Conservation (phyloP, 1,284 basidiomycete genomes). For the Papiliotrema nemorosa region DNA sequence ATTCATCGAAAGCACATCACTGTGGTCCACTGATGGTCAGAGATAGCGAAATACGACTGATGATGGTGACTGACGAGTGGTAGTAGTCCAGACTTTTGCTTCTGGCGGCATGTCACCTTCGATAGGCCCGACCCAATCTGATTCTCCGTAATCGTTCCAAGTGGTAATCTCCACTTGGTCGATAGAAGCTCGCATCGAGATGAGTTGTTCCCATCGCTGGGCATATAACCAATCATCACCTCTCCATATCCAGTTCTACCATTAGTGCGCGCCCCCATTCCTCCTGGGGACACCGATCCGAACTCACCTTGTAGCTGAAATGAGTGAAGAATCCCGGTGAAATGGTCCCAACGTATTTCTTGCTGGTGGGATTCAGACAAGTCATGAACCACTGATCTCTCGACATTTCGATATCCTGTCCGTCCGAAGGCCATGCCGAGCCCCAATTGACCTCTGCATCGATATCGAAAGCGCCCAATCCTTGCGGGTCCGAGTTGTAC, state of each 20-base stretch:
- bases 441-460: slow-evolving; percentile 25
- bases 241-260: slow-evolving; percentile 33
- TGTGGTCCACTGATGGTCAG: slow-evolving; percentile 17
- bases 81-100: slow-evolving; percentile 7
- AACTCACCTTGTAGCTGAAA: slow-evolving; percentile 23
- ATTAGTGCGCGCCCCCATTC: slow-evolving; percentile 1
- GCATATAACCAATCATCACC: slow-evolving; percentile 28
- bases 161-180: slow-evolving; percentile 27
- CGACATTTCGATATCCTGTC: slow-evolving; percentile 16
- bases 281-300: background rate
- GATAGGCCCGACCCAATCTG: slow-evolving; percentile 28
- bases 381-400: slow-evolving; percentile 19
- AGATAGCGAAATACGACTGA: no score
- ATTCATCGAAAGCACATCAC: slow-evolving; percentile 58
- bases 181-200: slow-evolving; percentile 23
- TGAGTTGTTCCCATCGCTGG: slow-evolving; percentile 25
- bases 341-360: slow-evolving; percentile 22
- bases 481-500: slow-evolving; percentile 13
- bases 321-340: slow-evolving; percentile 24
- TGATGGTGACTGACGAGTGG: slow-evolving; percentile 9
- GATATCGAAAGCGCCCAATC: slow-evolving; percentile 12
- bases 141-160: slow-evolving; percentile 31
- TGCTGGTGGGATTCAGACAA: slow-evolving; percentile 9
- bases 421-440: slow-evolving; percentile 21
- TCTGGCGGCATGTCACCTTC: slow-evolving; percentile 26